phyloP scores from a whole-genome alignment of 139 green algal genomes.

The Astrephomene gubernaculifera region DNA sequence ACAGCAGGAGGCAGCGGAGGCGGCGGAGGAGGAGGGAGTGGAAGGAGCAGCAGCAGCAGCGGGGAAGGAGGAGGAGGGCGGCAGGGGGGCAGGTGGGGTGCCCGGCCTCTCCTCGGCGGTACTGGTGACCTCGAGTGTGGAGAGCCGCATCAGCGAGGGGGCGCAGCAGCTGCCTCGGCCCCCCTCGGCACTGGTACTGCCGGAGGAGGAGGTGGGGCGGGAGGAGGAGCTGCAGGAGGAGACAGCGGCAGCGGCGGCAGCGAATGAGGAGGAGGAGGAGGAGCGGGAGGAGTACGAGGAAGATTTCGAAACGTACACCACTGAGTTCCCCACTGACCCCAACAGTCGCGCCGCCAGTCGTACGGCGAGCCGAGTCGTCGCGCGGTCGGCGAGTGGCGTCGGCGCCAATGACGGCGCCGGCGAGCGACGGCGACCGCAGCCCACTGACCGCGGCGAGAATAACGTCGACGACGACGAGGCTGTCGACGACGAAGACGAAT shows the following conservation, averaged over 20 bases:
- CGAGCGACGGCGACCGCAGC: neutral
- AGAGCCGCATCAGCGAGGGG: neutral
- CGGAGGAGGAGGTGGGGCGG: neutral
- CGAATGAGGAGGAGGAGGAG: neutral
- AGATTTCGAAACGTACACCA: conserved; percentile 7
- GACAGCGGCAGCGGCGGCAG: neutral
- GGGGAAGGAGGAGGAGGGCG: neutral
- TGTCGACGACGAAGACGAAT: neutral
- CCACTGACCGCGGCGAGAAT: neutral
- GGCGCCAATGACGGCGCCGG: neutral
- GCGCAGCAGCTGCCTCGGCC: neutral
- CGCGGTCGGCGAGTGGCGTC: neutral
- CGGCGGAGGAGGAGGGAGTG: neutral
- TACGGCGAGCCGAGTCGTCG: neutral
- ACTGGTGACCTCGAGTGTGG: neutral
- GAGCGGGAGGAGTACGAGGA: conserved; percentile 10
- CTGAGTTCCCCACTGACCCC: neutral
- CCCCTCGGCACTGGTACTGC: neutral
- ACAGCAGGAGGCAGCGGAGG: neutral
- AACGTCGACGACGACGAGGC: neutral
- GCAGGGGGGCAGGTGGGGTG: neutral
- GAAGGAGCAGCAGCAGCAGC: neutral
- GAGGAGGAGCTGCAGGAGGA: neutral
- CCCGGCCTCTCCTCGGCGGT: no score
- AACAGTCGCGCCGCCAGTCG: neutral